Percentiles rank a stretch among this genome's conserved stretches.
Evolutionary conservation across 805 yeast species (phyloP).

Genomic region (Ogataea minuta): DNA sequence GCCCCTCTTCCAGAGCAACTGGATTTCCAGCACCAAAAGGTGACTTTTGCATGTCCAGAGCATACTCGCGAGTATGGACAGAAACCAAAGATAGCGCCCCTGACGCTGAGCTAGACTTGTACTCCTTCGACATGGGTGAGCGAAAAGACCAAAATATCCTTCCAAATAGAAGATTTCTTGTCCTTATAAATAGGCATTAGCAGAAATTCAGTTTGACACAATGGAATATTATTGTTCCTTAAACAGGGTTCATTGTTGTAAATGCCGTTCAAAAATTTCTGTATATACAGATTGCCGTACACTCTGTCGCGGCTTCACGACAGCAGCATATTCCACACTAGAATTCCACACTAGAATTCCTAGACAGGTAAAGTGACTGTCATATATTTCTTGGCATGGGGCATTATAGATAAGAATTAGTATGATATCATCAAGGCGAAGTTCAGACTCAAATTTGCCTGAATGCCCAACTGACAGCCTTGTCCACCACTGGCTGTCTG

Average conservation of each 20-base stretch:
- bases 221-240: neutral
- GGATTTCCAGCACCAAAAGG: conserved; percentile 32
- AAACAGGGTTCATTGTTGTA: conserved; percentile 1
- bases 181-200: neutral
- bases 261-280: neutral
- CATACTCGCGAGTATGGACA: conserved; percentile 44
- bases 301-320: too few species aligned
- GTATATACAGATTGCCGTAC: neutral
- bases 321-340: too few species aligned
- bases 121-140: conserved; percentile 4
- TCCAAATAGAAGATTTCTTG: too few species aligned
- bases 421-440: too few species aligned
- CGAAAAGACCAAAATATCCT: too few species aligned
- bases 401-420: conserved; percentile 8
- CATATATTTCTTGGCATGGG: conserved; percentile 3
- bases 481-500: neutral
- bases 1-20: conserved; percentile 40
- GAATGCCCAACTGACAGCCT: conserved; percentile 2
- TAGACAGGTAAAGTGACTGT: neutral
- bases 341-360: neutral
- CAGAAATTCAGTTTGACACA: conserved; percentile 1
- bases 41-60: conserved; percentile 45
- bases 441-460: too few species aligned
- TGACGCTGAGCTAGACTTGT: conserved; percentile 14
- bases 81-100: conserved; percentile 22